phyloP scores from a whole-genome alignment of 371 early-diverging fungal genomes.

The Mucor mucedo region DNA sequence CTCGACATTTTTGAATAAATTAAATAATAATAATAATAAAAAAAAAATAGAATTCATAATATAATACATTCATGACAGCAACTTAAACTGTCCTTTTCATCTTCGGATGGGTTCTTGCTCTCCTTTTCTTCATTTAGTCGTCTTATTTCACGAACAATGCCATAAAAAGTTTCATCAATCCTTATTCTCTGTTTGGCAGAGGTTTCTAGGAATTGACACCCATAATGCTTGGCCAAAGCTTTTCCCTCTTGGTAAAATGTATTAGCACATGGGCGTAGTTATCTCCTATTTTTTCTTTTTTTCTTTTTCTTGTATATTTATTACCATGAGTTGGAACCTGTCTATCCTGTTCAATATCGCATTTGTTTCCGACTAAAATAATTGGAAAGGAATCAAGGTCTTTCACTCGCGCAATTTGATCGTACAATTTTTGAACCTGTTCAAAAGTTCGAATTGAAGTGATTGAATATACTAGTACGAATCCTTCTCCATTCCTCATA shows the following conservation, averaged over 20 bases:
- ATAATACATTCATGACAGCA: background rate
- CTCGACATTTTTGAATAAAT: conserved; percentile 44
- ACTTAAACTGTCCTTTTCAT: conserved; percentile 8
- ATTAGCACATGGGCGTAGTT: conserved; percentile 35
- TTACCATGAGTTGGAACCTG: conserved; percentile 65
- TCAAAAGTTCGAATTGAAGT: conserved; percentile 67
- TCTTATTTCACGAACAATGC: conserved; percentile 86
- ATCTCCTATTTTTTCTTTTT: background rate
- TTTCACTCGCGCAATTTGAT: conserved; percentile 76
- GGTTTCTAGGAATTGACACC: conserved; percentile 89
- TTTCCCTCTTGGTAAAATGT: conserved; percentile 77
- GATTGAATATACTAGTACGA: conserved; percentile 62
- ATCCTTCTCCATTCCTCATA: conserved; percentile 73
- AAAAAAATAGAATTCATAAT: background rate
- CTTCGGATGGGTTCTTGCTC: conserved; percentile 26
- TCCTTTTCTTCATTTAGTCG: conserved; percentile 66
- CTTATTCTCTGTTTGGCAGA: conserved; percentile 75
- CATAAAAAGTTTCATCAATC: conserved; percentile 84
- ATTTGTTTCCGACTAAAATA: conserved; percentile 88
- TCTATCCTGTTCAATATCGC: conserved; percentile 81
- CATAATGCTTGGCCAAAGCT: conserved; percentile 79
- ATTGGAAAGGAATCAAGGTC: conserved; percentile 82
- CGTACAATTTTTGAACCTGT: conserved; percentile 66
- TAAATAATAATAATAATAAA: conserved; percentile 3
- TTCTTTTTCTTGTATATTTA: background rate